Conservation (phyloP, 176 grass and related monocot genomes). For the Coix lacrymajobi region DNA sequence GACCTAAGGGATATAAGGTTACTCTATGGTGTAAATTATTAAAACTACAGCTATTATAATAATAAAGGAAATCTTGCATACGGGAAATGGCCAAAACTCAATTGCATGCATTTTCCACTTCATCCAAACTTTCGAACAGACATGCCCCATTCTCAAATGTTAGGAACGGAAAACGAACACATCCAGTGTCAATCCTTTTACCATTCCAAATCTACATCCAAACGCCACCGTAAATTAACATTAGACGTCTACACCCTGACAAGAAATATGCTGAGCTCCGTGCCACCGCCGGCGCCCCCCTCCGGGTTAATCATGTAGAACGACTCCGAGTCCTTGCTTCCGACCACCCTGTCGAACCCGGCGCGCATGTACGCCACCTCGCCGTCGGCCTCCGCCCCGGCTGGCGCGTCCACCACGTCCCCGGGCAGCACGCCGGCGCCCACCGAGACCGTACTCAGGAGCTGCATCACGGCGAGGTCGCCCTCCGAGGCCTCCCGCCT, state of each 20-base stretch:
- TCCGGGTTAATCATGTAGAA: conserved; percentile 87
- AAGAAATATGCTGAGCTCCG: conserved; percentile 93
- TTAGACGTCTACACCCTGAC: conserved; percentile 52
- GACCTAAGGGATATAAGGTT: no score
- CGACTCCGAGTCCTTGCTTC: conserved; percentile 90
- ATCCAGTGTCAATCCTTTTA: neutral
- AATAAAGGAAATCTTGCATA: neutral
- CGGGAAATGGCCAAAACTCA: neutral
- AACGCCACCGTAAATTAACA: neutral
- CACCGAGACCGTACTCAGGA: conserved; percentile 81
- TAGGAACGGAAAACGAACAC: neutral
- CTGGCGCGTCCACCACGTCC: conserved; percentile 50
- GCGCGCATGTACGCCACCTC: conserved; percentile 91
- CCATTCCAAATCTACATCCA: neutral
- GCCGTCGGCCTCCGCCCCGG: conserved; percentile 26
- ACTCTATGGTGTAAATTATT: no score
- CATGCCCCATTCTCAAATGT: neutral
- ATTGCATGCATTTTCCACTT: neutral
- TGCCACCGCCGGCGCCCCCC: conserved; percentile 44
- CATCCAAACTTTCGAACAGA: neutral
- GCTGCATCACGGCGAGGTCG: conserved; percentile 85
- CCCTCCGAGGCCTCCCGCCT: conserved; percentile 58
- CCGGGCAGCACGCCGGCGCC: conserved; percentile 82
- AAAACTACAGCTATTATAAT: no score
- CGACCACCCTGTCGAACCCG: conserved; percentile 64